Base-by-base conservation (phyloP, 768 basidiomycete genomes). In the Pulveroboletus sp. region DNA sequence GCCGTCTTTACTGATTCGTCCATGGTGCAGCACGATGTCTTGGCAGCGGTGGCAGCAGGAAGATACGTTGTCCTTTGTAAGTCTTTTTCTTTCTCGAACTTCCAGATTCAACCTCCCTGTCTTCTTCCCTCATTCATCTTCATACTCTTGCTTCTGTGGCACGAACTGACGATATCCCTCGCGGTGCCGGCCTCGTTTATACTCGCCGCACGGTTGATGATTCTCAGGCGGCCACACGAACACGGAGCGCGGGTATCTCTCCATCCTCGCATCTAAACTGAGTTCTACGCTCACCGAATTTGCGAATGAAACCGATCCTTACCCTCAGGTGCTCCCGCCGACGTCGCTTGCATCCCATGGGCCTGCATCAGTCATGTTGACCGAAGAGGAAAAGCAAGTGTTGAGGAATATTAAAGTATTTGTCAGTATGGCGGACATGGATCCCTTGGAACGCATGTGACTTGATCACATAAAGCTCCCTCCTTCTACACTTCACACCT, bases 211-310 rank as follows among this genome's bases (percentile, higher is more conserved):
- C 46, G 19, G 53, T 62, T 50, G 62, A 56, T 26, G 50, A 48
- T 54, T 49, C 23, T 32, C 56, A 90, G 89, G 87, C 64, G 90
- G 90, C 16, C 95, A 97, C 70, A 88, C 91, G 14, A 93, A 93
- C 69, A 94, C 94, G 37, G 95, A 98, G 71, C 87, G 94, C 27
- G 92, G 92, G 0, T 97, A 91, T 70, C 84, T 98, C 47, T 80
- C 84, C 16, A 72, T 81, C 20, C 78, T 97, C 27, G 83, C 84
- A 32, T 68, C 73, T 12, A 84, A 81, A 68, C 73, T 97, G 62
- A 41, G 79, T 84, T 64, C 71, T 88, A 51, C 67, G 58, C 61
- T 68, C 53, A 11, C 57, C 23, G 64, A 60, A 59, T 59, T 68
- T 58, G 63, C 56, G 32, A 65, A 68, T 56, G 62, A 47, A 40